These are phyloP conservation scores for Yarrowia porcina DNA, from an alignment of 805 yeast genomes.

Conservation along the genomic window DNA sequence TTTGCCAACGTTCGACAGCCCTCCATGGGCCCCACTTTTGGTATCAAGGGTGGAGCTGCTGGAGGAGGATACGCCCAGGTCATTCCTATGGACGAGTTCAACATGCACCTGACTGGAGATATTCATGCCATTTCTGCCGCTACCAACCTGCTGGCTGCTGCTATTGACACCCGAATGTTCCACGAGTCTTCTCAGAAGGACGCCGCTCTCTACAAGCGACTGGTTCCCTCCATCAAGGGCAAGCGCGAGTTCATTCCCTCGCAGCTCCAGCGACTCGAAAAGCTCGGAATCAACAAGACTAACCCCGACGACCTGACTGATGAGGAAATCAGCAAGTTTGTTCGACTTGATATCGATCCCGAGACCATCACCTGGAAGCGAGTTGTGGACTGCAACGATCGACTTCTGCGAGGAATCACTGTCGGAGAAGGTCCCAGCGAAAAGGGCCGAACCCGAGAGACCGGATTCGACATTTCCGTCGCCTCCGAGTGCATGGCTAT, in stretches of 20 bases:
- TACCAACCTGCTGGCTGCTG: constrained; percentile 90
- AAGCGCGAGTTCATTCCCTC: constrained; percentile 72
- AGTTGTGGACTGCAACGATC: constrained; percentile 91
- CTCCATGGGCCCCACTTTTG: constrained; percentile 98
- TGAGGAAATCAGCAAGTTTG: constrained; percentile 72
- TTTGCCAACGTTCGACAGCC: constrained; percentile 97
- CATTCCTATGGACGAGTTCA: constrained; percentile 98
- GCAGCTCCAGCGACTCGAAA: constrained; percentile 69
- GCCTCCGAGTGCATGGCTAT: constrained; percentile 97
- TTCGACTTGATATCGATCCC: constrained; percentile 84
- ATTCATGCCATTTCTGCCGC: constrained; percentile 96
- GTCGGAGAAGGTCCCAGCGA: constrained; percentile 92
- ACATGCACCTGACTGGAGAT: constrained; percentile 96
- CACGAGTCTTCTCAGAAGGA: constrained; percentile 88
- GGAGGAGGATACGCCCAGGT: constrained; percentile 99
- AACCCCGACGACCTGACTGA: constrained; percentile 76
- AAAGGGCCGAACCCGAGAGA: constrained; percentile 76
- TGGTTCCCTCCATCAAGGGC: constrained; percentile 85
- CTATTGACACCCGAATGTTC: constrained; percentile 94
- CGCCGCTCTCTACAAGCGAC: constrained; percentile 72
- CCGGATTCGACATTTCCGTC: constrained; percentile 95
- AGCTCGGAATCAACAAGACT: constrained; percentile 76
- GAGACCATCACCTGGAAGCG: constrained; percentile 86
- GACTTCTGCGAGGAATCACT: constrained; percentile 83
- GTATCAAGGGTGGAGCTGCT: constrained; percentile 99